These are phyloP conservation scores for Penicillium concentricum DNA, from an alignment of 2,329 filamentous ascomycete genomes.

Conservation along the genomic window DNA sequence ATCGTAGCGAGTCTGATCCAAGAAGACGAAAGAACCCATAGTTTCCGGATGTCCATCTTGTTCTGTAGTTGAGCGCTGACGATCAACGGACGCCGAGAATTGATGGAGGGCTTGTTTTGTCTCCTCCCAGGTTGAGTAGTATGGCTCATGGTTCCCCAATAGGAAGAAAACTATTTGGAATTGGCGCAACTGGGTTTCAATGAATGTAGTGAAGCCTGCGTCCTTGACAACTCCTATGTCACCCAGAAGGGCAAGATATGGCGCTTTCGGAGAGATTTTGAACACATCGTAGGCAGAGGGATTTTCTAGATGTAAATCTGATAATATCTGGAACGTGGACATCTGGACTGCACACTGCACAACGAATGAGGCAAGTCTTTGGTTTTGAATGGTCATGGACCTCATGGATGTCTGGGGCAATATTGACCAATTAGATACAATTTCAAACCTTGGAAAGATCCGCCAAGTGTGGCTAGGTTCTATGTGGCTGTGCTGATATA, in stretches of 20 bases:
- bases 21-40: constrained; percentile 41
- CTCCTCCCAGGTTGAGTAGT: constrained; percentile 34
- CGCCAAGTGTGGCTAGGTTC: constrained; percentile 4
- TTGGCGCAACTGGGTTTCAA: constrained; percentile 48
- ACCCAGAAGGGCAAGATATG: constrained; percentile 56
- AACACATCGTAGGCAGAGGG: constrained; percentile 53
- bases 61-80: constrained; percentile 9
- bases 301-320: constrained; percentile 58
- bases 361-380: background rate
- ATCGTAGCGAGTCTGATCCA: constrained; percentile 43
- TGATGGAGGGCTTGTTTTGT: constrained; percentile 20
- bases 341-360: background rate
- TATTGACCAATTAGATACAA: background rate
- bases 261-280: constrained; percentile 48
- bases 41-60: background rate
- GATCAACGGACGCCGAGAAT: constrained; percentile 25
- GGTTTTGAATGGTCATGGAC: background rate
- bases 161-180: constrained; percentile 55
- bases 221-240: constrained; percentile 55
- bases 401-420: background rate
- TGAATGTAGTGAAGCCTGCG: constrained; percentile 47
- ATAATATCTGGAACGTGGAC: constrained; percentile 50
- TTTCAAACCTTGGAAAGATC: background rate
- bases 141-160: constrained; percentile 59
- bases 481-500: constrained; percentile 25